Evolutionary conservation across 2,329 filamentous ascomycete species (phyloP).

Genomic region (Pezicula radicicola): DNA sequence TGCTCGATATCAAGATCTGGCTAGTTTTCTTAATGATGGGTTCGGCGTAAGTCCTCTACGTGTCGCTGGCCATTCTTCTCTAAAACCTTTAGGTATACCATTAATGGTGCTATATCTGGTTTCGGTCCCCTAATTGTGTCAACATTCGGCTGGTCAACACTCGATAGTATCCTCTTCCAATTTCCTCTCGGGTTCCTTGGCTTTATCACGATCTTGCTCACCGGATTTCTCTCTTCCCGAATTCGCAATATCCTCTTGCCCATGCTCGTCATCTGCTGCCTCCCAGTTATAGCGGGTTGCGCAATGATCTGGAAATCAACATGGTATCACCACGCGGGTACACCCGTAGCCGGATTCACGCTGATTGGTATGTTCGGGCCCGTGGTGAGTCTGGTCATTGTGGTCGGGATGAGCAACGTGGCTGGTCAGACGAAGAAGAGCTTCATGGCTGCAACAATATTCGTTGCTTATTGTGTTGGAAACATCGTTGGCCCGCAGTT

Average conservation of each 20-base stretch:
- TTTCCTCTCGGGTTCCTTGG: constrained; percentile 72
- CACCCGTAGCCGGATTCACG: constrained; percentile 68
- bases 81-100: constrained; percentile 46
- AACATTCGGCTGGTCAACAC: constrained; percentile 63
- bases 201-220: constrained; percentile 61
- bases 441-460: constrained; percentile 70
- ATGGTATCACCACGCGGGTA: constrained; percentile 62
- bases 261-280: constrained; percentile 62
- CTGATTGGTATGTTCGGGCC: constrained; percentile 72
- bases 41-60: constrained; percentile 42
- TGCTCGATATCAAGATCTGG: constrained; percentile 60
- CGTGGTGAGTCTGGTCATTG: constrained; percentile 61
- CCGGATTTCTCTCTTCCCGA: constrained; percentile 60
- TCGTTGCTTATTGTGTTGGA: constrained; percentile 72
- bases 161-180: constrained; percentile 68
- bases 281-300: constrained; percentile 73
- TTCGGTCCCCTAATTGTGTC: constrained; percentile 71
- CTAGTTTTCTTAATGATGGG: constrained; percentile 67
- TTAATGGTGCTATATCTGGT: constrained; percentile 68
- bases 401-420: constrained; percentile 62
- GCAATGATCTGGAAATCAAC: constrained; percentile 69
- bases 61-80: not conserved
- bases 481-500: constrained; percentile 76
- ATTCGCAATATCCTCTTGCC: constrained; percentile 62
- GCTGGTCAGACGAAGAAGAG: constrained; percentile 77